These are phyloP conservation scores for Usnea hakonensis DNA, from an alignment of 495 filamentous ascomycete species.

Conservation along the genomic window DNA sequence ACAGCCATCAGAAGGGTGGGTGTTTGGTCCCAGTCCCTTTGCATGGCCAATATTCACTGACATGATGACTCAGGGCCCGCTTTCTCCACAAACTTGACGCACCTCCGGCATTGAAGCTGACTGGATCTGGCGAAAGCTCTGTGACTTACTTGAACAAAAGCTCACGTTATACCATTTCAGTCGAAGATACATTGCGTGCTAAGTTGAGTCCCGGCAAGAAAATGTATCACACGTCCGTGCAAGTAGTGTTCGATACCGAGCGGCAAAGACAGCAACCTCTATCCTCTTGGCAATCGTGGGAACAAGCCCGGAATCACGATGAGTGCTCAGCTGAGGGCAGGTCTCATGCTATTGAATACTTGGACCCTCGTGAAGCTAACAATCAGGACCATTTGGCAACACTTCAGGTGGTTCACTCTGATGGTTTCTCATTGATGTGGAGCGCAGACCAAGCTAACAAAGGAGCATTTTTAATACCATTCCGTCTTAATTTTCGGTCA, in stretches of 20 bases:
- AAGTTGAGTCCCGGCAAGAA: neutral
- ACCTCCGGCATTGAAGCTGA: neutral
- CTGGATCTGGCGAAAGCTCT: neutral
- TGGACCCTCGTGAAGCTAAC: neutral
- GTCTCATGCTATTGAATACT: neutral
- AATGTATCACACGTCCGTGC: neutral
- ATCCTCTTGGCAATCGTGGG: neutral
- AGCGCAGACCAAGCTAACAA: neutral
- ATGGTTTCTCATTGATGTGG: neutral
- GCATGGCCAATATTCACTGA: neutral
- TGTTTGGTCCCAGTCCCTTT: neutral
- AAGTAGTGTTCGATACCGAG: neutral
- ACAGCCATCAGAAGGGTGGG: neutral
- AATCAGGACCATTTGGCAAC: neutral
- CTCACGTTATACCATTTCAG: neutral
- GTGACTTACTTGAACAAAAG: neutral
- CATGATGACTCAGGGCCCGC: neutral
- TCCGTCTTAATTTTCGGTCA: neutral
- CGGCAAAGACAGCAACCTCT: neutral
- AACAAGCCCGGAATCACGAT: neutral
- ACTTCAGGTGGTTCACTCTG: neutral
- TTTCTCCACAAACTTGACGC: neutral
- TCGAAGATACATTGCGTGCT: neutral
- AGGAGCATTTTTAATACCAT: neutral
- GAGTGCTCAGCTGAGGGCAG: neutral